Evolutionary conservation across 495 filamentous ascomycete species (phyloP).

Genomic region (Neurospora hispaniola): DNA sequence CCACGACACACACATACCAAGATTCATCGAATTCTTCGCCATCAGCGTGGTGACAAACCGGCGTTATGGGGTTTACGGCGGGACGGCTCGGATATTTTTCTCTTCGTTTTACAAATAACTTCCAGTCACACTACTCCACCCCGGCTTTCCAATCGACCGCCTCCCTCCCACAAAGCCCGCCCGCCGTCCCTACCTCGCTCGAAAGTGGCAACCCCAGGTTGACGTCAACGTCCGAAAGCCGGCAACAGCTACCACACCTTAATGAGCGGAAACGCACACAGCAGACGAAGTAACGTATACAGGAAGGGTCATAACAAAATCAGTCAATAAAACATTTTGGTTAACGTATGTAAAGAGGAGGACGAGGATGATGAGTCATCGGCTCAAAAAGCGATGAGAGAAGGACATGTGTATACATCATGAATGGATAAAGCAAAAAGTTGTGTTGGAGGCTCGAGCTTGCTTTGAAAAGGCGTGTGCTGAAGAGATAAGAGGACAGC

Average conservation of each 20-base stretch:
- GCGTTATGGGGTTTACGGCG: constrained; percentile 7
- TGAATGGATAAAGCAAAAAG: neutral
- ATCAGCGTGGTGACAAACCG: constrained; percentile 5
- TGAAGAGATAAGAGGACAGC: no score
- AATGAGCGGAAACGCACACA: neutral
- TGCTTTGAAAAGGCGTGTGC: neutral
- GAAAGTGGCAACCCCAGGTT: neutral
- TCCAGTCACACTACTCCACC: neutral
- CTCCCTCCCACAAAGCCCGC: neutral
- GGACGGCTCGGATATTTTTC: constrained; percentile 12
- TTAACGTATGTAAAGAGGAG: neutral
- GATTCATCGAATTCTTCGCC: constrained; percentile 17
- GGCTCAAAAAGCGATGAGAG: neutral
- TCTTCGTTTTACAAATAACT: neutral
- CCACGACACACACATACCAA: constrained; percentile 20
- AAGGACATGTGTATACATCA: neutral
- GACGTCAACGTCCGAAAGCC: neutral
- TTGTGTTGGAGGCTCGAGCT: neutral
- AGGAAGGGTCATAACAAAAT: neutral
- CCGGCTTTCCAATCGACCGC: neutral
- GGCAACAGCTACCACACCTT: neutral
- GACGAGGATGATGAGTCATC: neutral
- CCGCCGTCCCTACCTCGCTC: neutral
- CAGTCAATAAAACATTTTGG: neutral
- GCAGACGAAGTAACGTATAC: neutral